Percentiles rank a stretch among this genome's conserved stretches.
Conservation (phyloP, 257 asterid genomes). For the Marsdenia floribunda region DNA sequence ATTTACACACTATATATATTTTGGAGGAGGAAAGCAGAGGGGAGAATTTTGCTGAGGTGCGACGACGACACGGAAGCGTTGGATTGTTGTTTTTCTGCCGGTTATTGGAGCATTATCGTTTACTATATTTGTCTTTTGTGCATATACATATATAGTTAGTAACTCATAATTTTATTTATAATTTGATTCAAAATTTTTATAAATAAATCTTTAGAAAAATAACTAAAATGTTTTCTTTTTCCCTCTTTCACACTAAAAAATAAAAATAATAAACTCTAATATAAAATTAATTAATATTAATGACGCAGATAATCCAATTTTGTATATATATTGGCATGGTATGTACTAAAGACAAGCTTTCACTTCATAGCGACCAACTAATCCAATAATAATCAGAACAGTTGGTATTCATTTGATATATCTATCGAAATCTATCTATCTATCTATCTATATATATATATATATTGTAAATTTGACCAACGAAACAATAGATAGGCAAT, state of each 20-base stretch:
- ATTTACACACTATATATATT: not conserved
- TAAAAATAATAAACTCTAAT: too few species aligned
- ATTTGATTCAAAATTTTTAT: not conserved
- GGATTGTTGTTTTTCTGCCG: not conserved
- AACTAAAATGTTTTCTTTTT: too few species aligned
- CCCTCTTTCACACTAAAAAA: too few species aligned
- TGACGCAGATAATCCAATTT: too few species aligned
- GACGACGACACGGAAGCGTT: not conserved
- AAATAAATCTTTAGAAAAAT: too few species aligned
- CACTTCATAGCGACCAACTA: not conserved
- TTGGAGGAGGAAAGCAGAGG: not conserved
- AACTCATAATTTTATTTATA: too few species aligned
- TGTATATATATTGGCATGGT: too few species aligned
- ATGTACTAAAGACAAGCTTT: too few species aligned
- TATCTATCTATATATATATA: not conserved
- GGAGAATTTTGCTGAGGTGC: not conserved
- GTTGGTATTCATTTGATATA: not conserved
- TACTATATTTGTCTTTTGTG: slow-evolving; percentile 1
- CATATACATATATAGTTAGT: not conserved
- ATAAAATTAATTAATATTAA: too few species aligned
- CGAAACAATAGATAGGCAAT: not conserved
- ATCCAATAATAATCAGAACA: too few species aligned
- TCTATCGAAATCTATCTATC: too few species aligned
- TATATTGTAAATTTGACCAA: too few species aligned
- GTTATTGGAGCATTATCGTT: not conserved